Conservation (phyloP, 306 rosid genomes). For the Lathyrus sativus region DNA sequence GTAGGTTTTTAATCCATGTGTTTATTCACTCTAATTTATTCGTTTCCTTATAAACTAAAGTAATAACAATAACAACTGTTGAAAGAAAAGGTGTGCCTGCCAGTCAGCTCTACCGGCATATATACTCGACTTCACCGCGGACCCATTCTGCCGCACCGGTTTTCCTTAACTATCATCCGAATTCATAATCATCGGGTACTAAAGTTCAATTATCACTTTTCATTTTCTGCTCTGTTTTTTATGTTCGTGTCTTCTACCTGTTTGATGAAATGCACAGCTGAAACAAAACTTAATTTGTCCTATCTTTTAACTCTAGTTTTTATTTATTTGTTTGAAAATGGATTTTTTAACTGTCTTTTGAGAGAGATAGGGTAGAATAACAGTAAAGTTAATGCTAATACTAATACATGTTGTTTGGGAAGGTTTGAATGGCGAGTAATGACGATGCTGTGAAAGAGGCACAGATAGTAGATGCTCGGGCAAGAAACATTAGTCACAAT, state of each 20-base stretch:
- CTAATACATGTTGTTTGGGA: slow-evolving; percentile 3
- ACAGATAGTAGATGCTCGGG: slow-evolving; percentile 73
- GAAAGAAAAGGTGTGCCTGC: too few species aligned
- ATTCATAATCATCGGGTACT: slow-evolving; percentile 5
- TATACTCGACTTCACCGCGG: not conserved
- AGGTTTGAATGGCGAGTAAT: slow-evolving; percentile 62
- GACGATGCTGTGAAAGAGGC: slow-evolving; percentile 61
- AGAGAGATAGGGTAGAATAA: not conserved
- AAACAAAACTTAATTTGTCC: not conserved
- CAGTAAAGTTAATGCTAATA: not conserved
- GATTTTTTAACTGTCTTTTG: slow-evolving; percentile 16
- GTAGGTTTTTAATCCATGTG: too few species aligned
- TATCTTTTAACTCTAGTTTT: slow-evolving; percentile 11
- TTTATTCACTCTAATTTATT: too few species aligned
- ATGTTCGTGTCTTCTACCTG: slow-evolving; percentile 35
- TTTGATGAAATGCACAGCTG: slow-evolving; percentile 52
- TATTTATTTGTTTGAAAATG: not conserved
- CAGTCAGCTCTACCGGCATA: not conserved
- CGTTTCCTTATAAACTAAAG: too few species aligned
- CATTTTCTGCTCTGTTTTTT: not conserved
- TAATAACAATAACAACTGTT: too few species aligned
- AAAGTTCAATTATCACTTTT: not conserved
- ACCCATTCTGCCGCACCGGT: not conserved
- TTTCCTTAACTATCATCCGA: not conserved
- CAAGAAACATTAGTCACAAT: slow-evolving; percentile 86